A percentile compares a stretch with the other conserved stretches of the same genome.
phyloP scores from a whole-genome alignment of 2,329 filamentous ascomycete genomes.

The Aureobasidium namibiae region DNA sequence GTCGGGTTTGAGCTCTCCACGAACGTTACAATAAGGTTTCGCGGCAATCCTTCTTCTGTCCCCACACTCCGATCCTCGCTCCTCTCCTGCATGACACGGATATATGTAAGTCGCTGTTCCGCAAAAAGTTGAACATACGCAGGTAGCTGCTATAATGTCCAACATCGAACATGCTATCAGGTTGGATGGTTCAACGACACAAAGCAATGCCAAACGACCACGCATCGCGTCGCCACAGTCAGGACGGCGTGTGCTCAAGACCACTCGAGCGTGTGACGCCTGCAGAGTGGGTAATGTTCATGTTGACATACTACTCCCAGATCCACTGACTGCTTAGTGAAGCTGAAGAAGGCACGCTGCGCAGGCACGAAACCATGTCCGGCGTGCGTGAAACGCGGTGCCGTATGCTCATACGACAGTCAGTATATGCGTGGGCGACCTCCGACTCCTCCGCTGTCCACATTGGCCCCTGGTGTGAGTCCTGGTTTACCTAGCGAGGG shows the following conservation, averaged over 20 bases:
- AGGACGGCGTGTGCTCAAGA: not conserved
- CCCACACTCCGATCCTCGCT: no score
- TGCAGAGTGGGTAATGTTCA: not conserved
- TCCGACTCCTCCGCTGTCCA: conserved; percentile 30
- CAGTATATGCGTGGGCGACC: conserved; percentile 38
- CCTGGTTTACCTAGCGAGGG: no score
- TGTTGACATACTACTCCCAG: not conserved
- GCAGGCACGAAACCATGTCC: conserved; percentile 30
- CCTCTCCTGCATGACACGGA: no score
- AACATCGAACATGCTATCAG: not conserved
- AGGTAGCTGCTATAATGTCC: not conserved
- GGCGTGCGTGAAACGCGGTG: conserved; percentile 22
- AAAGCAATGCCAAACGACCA: not conserved
- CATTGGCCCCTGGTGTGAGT: not conserved
- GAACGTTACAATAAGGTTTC: not conserved
- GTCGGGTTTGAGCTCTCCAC: no score
- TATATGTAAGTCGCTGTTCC: no score
- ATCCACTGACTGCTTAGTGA: not conserved
- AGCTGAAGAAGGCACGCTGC: conserved; percentile 28
- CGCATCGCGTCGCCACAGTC: not conserved
- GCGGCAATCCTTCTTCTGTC: not conserved
- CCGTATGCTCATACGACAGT: conserved; percentile 38
- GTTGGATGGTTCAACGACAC: not conserved
- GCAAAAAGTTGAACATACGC: no score
- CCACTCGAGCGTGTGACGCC: not conserved